Base-by-base conservation (phyloP, 2,329 filamentous ascomycete genomes). In the Fusarium decemcellulare region DNA sequence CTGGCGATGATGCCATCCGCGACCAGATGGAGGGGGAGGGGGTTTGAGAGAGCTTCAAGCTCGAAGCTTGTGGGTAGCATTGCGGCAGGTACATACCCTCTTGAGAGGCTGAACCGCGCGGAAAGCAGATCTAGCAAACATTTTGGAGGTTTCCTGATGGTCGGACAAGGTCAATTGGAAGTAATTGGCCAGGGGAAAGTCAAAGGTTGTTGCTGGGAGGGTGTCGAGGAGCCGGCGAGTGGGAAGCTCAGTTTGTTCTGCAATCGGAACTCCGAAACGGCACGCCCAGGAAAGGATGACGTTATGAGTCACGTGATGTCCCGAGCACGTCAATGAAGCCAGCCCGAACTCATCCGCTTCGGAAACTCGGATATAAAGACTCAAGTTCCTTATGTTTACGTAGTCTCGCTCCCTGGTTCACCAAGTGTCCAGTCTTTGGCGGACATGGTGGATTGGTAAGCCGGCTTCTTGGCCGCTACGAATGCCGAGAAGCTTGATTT, bases 101-200 rank as follows among this genome's bases (percentile, higher is more conserved):
- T 86, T 88, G 72, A 92, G 80, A 71, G 91, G 90, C 82, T 90
- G 88, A 57, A 87, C 86, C 73, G 86, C 87, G 77, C 90, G 87
- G 77, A 92, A 85, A 69, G 85, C 83, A 75, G 89, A 85, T 84
- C 91, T 86, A 67, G 91, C 85, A 77, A 93, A 91, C 90, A 93
- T 92, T 71, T 77, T 88, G 71, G 59, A 43, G 64, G 51, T 53
- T 54, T 68, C 63, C 55, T 55, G 46, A 67, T 71, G 47, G 48
- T 72, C 47, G 39, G 39, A 27, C 51, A 30, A 63, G 51, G 53
- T 57, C 70, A 68, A 76, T 75, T 74, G 74, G 69, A 60, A 30
- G 55, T 51, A 68, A 73, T 72, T 76, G 67, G 53, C 59, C 55
- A 59, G 36, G 42, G 55, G 51, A 18, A 63, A 23, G 51, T 52